Percentiles rank a stretch among this genome's conserved stretches.
phyloP scores from a whole-genome alignment of 192 early-diverging fungal genomes.

The Umbelopsis sp. region DNA sequence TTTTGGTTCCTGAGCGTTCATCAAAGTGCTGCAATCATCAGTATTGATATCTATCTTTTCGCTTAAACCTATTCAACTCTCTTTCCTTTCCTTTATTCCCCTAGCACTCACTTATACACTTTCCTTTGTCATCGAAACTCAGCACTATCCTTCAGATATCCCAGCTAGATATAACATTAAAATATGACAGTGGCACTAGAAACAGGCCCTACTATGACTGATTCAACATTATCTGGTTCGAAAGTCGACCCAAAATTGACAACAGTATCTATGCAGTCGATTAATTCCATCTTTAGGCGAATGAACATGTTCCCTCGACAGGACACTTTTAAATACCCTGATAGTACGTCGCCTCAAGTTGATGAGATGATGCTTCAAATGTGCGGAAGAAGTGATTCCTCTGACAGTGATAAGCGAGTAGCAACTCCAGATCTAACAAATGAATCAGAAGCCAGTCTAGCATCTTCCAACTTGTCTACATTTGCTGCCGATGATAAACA shows the following conservation, averaged over 20 bases:
- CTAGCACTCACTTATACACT: background rate
- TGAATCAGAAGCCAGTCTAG: conserved; percentile 2
- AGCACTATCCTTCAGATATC: background rate
- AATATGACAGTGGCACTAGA: conserved; percentile 6
- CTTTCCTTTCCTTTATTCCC: conserved; percentile 14
- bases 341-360: conserved; percentile 15
- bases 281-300: conserved; percentile 15
- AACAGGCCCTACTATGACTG: background rate
- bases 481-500: background rate
- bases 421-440: background rate
- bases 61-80: background rate
- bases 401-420: background rate
- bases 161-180: background rate
- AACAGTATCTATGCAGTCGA: background rate
- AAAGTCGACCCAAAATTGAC: background rate
- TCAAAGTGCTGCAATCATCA: too few species aligned
- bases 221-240: background rate
- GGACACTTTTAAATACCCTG: conserved; percentile 6
- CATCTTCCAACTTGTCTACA: background rate
- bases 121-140: background rate
- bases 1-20: too few species aligned
- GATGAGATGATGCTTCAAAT: conserved; percentile 14
- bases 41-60: too few species aligned
- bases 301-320: conserved; percentile 19
- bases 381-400: background rate